Conservation (phyloP, 1,284 basidiomycete genomes). For the Chalciporus sp. region DNA sequence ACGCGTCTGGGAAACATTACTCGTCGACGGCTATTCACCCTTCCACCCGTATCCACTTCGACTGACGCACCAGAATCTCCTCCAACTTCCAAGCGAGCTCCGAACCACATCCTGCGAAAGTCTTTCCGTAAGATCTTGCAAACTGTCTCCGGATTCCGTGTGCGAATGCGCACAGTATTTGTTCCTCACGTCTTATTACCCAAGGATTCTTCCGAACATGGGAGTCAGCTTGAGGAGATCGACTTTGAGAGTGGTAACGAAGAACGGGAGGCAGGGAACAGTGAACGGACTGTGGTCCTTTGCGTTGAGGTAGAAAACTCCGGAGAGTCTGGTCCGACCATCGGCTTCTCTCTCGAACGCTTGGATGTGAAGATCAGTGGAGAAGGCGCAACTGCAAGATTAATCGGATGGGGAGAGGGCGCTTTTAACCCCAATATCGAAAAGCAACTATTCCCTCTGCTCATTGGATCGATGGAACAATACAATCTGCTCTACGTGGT, state of each 20-base stretch:
- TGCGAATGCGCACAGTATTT: constrained; percentile 88
- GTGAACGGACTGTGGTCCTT: constrained; percentile 81
- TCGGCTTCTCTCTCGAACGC: constrained; percentile 72
- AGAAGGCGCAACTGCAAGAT: constrained; percentile 67
- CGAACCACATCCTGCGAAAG: constrained; percentile 73
- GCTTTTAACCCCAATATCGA: constrained; percentile 40
- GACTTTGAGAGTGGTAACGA: constrained; percentile 50
- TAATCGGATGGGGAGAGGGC: constrained; percentile 69
- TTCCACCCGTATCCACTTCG: constrained; percentile 51
- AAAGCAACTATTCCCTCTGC: constrained; percentile 67
- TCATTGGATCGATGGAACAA: constrained; percentile 70
- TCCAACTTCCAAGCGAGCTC: constrained; percentile 43
- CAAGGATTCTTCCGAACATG: constrained; percentile 17
- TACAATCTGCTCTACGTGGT: constrained; percentile 88
- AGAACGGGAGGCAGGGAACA: constrained; percentile 70
- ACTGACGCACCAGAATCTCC: constrained; percentile 43
- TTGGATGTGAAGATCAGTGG: constrained; percentile 76
- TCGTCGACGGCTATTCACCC: constrained; percentile 63
- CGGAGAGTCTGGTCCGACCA: constrained; percentile 52
- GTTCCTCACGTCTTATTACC: constrained; percentile 76
- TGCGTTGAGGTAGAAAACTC: constrained; percentile 86
- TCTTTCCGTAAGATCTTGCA: constrained; percentile 80
- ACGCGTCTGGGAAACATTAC: constrained; percentile 65
- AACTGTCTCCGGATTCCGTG: constrained; percentile 79
- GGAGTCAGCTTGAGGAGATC: constrained; percentile 24